Percentiles rank a stretch among this genome's conserved stretches.
Conservation (phyloP, 2,329 filamentous ascomycete genomes). For the Elsinoe perseae region DNA sequence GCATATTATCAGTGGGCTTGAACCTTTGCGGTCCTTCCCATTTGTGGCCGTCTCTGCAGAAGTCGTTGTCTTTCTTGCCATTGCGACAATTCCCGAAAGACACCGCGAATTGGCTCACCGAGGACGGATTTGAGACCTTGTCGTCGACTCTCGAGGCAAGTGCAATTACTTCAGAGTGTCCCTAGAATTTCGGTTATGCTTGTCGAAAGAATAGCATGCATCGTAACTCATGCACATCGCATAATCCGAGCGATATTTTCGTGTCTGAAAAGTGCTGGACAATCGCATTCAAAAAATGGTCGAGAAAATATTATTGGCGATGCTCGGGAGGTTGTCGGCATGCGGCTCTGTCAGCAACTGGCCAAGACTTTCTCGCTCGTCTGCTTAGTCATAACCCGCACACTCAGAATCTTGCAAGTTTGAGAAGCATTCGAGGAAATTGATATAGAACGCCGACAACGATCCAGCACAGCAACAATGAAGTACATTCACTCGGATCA, state of each 20-base stretch:
- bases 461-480: conserved; percentile 60
- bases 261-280: neutral
- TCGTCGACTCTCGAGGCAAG: neutral
- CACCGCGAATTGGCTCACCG: neutral
- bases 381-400: neutral
- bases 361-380: neutral
- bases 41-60: conserved; percentile 18
- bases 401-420: neutral
- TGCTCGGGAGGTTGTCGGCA: neutral
- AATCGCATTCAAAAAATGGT: neutral
- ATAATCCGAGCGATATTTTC: neutral
- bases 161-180: neutral
- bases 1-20: conserved; percentile 49
- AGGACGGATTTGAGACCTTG: neutral
- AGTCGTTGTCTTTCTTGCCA: conserved; percentile 29
- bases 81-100: conserved; percentile 14
- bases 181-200: neutral
- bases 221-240: neutral
- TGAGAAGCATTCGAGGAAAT: conserved; percentile 1
- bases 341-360: neutral
- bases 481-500: conserved; percentile 99
- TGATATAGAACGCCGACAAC: conserved; percentile 14
- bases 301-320: neutral
- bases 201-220: neutral
- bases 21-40: conserved; percentile 3